phyloP scores from a whole-genome alignment of 192 early-diverging fungal genomes.

The Coemansia nantahalensis region DNA sequence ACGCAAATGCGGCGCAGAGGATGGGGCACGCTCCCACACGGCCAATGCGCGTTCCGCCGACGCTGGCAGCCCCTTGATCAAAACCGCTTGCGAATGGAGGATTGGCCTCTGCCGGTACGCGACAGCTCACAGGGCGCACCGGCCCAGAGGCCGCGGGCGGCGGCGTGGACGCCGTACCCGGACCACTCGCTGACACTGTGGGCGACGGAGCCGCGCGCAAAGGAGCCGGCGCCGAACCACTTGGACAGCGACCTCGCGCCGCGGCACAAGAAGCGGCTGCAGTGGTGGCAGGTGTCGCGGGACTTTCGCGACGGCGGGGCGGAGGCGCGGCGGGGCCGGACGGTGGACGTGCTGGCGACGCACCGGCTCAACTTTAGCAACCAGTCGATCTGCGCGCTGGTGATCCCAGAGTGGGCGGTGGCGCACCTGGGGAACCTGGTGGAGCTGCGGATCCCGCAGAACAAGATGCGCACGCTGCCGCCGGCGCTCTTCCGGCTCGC shows the following conservation, averaged over 20 bases:
- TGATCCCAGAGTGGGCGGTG: constrained; percentile 24
- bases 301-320: constrained; percentile 10
- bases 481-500: constrained; percentile 27
- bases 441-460: constrained; percentile 46
- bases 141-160: constrained; percentile 12
- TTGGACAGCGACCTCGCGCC: neutral
- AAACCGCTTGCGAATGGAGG: neutral
- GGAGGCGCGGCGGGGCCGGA: constrained; percentile 8
- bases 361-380: constrained; percentile 42
- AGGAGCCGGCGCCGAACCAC: neutral
- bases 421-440: constrained; percentile 17
- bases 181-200: constrained; percentile 48
- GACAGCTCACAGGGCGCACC: constrained; percentile 5
- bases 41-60: no score
- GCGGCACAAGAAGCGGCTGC: constrained; percentile 14
- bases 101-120: neutral
- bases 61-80: no score
- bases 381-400: constrained; percentile 28
- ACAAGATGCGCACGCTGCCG: constrained; percentile 34
- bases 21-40: no score
- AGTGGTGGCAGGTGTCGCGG: constrained; percentile 43
- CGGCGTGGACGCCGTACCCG: constrained; percentile 48
- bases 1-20: no score
- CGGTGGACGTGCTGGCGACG: constrained; percentile 31
- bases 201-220: constrained; percentile 12